phyloP scores from a whole-genome alignment of 768 basidiomycete genomes.

The Daedaleopsis nitida region DNA sequence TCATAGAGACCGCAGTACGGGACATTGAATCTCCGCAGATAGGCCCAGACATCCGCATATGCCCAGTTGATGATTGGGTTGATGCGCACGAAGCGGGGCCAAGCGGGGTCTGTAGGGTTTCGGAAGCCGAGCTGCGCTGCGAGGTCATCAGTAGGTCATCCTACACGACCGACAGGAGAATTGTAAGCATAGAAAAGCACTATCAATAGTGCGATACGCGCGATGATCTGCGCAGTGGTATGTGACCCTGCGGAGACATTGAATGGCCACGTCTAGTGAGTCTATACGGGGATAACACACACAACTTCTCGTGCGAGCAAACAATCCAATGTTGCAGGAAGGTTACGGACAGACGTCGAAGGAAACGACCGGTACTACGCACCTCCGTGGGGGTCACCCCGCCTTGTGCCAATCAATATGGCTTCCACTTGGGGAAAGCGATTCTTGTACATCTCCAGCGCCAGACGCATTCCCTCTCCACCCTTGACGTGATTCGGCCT shows the following conservation, averaged over 20 bases:
- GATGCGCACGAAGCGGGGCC: constrained; percentile 88
- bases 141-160: no score
- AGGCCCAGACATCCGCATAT: constrained; percentile 88
- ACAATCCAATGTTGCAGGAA: background rate
- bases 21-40: constrained; percentile 70
- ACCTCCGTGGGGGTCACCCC: constrained; percentile 95
- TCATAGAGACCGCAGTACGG: constrained; percentile 92
- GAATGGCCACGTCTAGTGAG: background rate
- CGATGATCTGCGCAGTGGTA: background rate
- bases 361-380: constrained; percentile 30
- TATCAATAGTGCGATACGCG: background rate
- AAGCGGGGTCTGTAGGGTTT: constrained; percentile 83
- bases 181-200: background rate
- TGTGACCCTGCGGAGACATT: background rate
- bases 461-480: constrained; percentile 76
- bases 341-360: background rate
- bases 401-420: constrained; percentile 86
- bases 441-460: constrained; percentile 71
- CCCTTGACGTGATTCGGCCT: constrained; percentile 43
- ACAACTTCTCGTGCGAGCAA: background rate
- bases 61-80: constrained; percentile 98
- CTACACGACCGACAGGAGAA: background rate
- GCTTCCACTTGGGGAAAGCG: constrained; percentile 69
- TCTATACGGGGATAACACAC: background rate
- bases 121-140: constrained; percentile 70